Evolutionary conservation across 2,329 filamentous ascomycete genomes (phyloP).

Genomic region (Mariannaea sp.): DNA sequence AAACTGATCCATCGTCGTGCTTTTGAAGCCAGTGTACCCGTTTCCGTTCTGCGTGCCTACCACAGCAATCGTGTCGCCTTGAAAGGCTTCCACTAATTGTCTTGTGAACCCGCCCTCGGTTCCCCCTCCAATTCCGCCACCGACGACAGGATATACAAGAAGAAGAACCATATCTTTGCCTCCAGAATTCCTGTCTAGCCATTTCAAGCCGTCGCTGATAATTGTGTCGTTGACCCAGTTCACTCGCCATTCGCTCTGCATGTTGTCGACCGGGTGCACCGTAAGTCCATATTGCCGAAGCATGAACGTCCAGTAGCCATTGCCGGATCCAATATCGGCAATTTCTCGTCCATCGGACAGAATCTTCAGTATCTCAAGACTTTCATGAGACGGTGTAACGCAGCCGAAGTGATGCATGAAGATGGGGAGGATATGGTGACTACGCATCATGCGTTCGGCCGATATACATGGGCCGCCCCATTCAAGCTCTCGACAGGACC

Average conservation of each 20-base stretch:
- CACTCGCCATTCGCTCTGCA: slow-evolving; percentile 69
- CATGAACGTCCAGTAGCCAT: slow-evolving; percentile 78
- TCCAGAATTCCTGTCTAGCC: slow-evolving; percentile 54
- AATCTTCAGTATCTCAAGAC: slow-evolving; percentile 62
- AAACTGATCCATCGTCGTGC: slow-evolving; percentile 68
- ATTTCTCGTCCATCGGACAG: slow-evolving; percentile 59
- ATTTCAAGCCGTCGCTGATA: slow-evolving; percentile 63
- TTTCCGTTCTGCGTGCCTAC: slow-evolving; percentile 77
- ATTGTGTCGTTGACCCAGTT: slow-evolving; percentile 71
- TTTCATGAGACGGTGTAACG: slow-evolving; percentile 69
- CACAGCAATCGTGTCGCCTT: slow-evolving; percentile 68
- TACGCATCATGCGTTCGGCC: slow-evolving; percentile 57
- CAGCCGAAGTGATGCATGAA: slow-evolving; percentile 83
- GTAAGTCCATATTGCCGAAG: slow-evolving; percentile 62
- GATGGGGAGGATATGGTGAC: slow-evolving; percentile 72
- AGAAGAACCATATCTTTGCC: slow-evolving; percentile 65
- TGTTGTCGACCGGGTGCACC: slow-evolving; percentile 68
- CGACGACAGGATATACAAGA: slow-evolving; percentile 75
- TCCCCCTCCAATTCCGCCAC: slow-evolving; percentile 65
- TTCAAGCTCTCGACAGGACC: slow-evolving; percentile 66
- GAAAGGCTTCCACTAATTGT: slow-evolving; percentile 63
- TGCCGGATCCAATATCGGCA: slow-evolving; percentile 71
- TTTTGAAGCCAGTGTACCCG: slow-evolving; percentile 72
- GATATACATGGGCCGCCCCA: slow-evolving; percentile 65
- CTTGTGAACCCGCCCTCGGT: slow-evolving; percentile 68